Conservation (phyloP, 1,139 yeast species). For the Neolecta irregularis region DNA sequence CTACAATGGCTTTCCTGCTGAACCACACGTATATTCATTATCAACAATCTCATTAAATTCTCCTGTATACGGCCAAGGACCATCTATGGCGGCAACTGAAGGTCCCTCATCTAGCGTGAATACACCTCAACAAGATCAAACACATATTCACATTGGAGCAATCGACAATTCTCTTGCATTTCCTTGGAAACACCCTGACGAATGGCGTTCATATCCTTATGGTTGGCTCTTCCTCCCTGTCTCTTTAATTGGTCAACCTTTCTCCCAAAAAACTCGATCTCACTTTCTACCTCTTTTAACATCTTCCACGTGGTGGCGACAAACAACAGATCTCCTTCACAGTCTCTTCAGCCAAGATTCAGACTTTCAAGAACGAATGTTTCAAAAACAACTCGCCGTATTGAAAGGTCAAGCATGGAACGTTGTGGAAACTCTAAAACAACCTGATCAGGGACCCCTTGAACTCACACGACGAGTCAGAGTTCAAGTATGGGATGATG, state of each 20-base stretch:
- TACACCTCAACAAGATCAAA: conserved; percentile 18
- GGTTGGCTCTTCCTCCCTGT: conserved; percentile 64
- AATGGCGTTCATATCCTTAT: conserved; percentile 66
- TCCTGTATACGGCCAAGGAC: conserved; percentile 2
- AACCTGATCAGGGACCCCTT: conserved; percentile 47
- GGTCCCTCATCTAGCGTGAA: conserved; percentile 2
- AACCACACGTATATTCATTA: too few species aligned
- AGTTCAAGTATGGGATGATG: conserved; percentile 45
- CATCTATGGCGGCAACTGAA: conserved; percentile 6
- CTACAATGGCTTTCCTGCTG: too few species aligned
- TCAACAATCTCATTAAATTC: too few species aligned
- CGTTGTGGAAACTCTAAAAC: conserved; percentile 49
- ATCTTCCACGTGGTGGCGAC: conserved; percentile 59
- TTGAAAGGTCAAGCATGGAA: conserved; percentile 69
- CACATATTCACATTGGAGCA: conserved; percentile 47
- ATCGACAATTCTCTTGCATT: conserved; percentile 63
- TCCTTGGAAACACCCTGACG: conserved; percentile 77
- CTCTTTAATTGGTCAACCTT: conserved; percentile 52
- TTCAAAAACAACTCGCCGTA: conserved; percentile 54
- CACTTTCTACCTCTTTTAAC: conserved; percentile 48
- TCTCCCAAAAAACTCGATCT: conserved; percentile 38
- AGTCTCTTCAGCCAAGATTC: conserved; percentile 39
- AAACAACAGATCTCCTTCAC: conserved; percentile 34
- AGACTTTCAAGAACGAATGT: conserved; percentile 52
- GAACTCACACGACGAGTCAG: conserved; percentile 48